phyloP scores from a whole-genome alignment of 345 rosid species.

The Pelargonium nanum region DNA sequence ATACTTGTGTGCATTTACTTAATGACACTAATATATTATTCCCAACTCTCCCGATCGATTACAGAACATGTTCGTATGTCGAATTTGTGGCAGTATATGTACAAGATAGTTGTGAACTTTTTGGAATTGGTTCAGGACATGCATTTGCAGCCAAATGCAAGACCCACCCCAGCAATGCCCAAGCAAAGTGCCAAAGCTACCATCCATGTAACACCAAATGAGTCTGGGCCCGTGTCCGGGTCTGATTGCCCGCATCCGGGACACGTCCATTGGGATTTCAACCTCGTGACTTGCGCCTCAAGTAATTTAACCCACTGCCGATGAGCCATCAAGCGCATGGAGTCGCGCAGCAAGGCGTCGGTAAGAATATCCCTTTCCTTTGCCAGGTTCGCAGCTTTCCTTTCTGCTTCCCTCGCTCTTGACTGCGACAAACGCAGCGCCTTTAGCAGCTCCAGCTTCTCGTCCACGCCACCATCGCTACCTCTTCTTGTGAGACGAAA shows the following conservation, averaged over 20 bases:
- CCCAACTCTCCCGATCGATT: too few species aligned
- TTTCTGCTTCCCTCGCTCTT: conserved; percentile 60
- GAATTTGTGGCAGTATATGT: too few species aligned
- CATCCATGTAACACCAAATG: conserved; percentile 16
- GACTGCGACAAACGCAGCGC: conserved; percentile 58
- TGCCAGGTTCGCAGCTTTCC: conserved; percentile 24
- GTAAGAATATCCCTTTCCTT: conserved; percentile 31
- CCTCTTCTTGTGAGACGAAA: conserved; percentile 1
- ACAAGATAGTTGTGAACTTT: too few species aligned
- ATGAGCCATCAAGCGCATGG: conserved; percentile 31
- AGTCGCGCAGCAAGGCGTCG: conserved; percentile 27
- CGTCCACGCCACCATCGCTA: conserved; percentile 6
- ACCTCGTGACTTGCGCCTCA: conserved; percentile 30
- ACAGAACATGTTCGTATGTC: too few species aligned
- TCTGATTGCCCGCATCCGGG: conserved; percentile 8
- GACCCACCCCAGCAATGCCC: conserved; percentile 38
- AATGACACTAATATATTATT: too few species aligned
- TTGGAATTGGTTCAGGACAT: too few species aligned
- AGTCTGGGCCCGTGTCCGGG: conserved; percentile 2
- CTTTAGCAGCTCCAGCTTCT: conserved; percentile 41
- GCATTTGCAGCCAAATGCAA: too few species aligned
- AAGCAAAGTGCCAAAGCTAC: conserved; percentile 32
- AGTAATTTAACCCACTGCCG: conserved; percentile 42
- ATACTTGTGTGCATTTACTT: too few species aligned
- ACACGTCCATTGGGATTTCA: conserved; percentile 13